Base-by-base conservation (phyloP, 2,329 filamentous ascomycete species). In the Aaosphaeria arxii region DNA sequence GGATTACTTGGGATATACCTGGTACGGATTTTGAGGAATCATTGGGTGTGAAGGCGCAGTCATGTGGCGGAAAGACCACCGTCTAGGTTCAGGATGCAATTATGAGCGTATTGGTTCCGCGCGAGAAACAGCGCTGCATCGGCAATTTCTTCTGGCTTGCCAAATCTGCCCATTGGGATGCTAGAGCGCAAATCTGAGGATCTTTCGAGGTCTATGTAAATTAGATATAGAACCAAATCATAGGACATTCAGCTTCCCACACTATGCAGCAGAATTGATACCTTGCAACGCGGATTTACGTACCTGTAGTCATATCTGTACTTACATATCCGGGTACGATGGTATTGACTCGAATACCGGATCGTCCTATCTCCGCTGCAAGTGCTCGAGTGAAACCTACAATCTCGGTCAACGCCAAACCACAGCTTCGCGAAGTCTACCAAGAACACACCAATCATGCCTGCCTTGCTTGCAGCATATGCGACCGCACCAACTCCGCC, bases 31-130 rank as follows among this genome's bases (percentile, higher is more conserved):
- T 24, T n/a, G 33, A n/a, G n/a, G 33, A 9, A 36, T 36, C 33
- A 9, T 36, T 36, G 33, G 33, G n/a, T 9, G n/a, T 36, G n/a
- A 9, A n/a, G n/a, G 33, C 9, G 33, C 33, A 36, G 33, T 51
- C 51, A 69, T 4, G 73, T 58, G 44, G 87, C 88, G 67, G 87
- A 91, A 56, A 95, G 69, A 1, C 91, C 91, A 11, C 91, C 91
- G 69, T 95, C 91, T 30, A 96, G 77, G 67, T 91, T 94, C 44
- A 96, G 76, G 44, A 91, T 79, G 67, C 89, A 94, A 56, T 95
- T 95, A 67, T 92, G 92, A 47, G 89, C 88, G 71, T 92, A 96
- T 53, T 81, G 74, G 68, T 94, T 95, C 42, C 79, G 78, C 30
- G 83, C 86, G 11, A 95, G 77, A 67, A 95, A 95, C 30, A 86